Base-by-base conservation (phyloP, 768 basidiomycete species). In the Rhodotorula toruloides region DNA sequence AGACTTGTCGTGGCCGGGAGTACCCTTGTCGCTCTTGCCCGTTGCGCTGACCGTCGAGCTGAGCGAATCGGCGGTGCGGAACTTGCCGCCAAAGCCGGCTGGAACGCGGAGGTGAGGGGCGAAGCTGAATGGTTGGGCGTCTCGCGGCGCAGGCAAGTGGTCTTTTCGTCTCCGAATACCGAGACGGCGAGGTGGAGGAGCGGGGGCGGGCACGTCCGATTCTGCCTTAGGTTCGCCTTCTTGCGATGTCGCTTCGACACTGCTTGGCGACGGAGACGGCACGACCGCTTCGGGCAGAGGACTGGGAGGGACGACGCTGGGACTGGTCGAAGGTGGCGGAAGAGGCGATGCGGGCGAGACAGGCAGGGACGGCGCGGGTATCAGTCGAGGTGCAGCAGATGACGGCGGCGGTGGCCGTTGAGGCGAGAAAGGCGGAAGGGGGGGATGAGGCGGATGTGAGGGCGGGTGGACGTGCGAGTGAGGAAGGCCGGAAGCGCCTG, bases 281-380 rank as follows among this genome's bases (percentile, higher is more conserved):
- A n/a, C 3, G 2, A 4, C 22, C 1, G 37, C 16, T 11, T n/a
- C 25, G 14, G 52, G 31, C 14, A n/a, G 46, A 19, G 5, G 58
- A 19, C 25, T 17, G 29, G n/a, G 47, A 29, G 48, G 21, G 3
- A n/a, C 22, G 48, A 9, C 21, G 52, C 14, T 31, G 11, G 52
- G 19, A 2, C 29, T 8, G 37, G 37, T 34, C 1, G 36, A 2
- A 8, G 43, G 63, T 3, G 63, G 57, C n/a, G 63, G 58, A 11
- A 65, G 53, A 7, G 63, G 63, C 32, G 57, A 42, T 0, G 63
- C 52, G 25, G 63, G 63, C 34, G 63, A 65, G 19, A 65, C 63
- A 52, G 63, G 63, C 27, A 65, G 29, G 0, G 65, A 53, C 10
- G 59, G 29, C 5, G 34, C 54, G 34, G 40, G 59, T 3, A 37